Evolutionary conservation across 148 eudicot genomes (phyloP).

Genomic region (Persicaria tinctoria): DNA sequence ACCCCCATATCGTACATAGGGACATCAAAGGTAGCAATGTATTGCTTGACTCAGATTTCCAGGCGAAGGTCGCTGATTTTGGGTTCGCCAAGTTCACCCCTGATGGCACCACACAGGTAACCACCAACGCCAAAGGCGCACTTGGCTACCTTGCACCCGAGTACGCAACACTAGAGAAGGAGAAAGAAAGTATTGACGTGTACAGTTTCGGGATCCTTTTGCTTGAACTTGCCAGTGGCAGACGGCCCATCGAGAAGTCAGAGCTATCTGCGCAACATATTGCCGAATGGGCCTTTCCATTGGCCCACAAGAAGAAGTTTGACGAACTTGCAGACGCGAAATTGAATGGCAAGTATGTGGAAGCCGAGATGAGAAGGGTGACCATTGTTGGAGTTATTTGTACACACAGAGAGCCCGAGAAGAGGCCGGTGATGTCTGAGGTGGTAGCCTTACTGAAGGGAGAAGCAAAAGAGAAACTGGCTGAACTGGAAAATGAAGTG

Average conservation of each 20-base stretch:
- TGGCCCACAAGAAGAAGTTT: constrained; percentile 50
- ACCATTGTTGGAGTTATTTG: constrained; percentile 53
- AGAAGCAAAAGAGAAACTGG: constrained; percentile 47
- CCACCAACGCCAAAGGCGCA: constrained; percentile 62
- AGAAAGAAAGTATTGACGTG: constrained; percentile 77
- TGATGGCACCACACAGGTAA: constrained; percentile 66
- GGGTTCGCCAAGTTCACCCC: constrained; percentile 77
- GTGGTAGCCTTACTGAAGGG: constrained; percentile 74
- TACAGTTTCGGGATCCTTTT: constrained; percentile 87
- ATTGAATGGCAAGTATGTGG: constrained; percentile 51
- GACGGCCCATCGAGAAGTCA: constrained; percentile 60
- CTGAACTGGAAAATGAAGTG: constrained; percentile 46
- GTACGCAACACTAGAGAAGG: constrained; percentile 69
- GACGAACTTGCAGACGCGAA: constrained; percentile 62
- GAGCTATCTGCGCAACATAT: constrained; percentile 33
- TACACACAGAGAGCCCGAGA: constrained; percentile 58
- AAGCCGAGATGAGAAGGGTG: constrained; percentile 59
- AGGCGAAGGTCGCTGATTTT: constrained; percentile 77
- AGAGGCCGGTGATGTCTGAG: constrained; percentile 74
- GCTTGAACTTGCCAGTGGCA: constrained; percentile 78
- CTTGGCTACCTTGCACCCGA: constrained; percentile 85
- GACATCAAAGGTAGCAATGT: constrained; percentile 92
- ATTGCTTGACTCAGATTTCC: constrained; percentile 63
- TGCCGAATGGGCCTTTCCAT: constrained; percentile 71
- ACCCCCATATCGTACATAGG: constrained; percentile 89